Conservation (phyloP, 169 alveolate genomes). For the Eimeria sp. region DNA sequence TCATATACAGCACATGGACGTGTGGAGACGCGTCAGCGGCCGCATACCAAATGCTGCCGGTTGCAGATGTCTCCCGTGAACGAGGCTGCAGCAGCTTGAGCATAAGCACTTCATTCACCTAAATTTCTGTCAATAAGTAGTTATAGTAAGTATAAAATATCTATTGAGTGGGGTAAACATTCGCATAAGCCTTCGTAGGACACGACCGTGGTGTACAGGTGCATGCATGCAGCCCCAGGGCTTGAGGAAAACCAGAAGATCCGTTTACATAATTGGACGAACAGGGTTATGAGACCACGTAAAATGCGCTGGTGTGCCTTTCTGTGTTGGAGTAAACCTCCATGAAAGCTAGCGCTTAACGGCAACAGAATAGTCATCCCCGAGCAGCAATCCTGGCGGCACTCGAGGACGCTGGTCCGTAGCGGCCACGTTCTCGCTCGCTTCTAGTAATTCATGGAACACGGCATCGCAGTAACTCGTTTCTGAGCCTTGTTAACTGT, state of each 20-base stretch:
- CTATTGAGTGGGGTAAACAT: neutral
- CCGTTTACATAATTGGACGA: neutral
- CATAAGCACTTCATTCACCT: no score
- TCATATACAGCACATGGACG: neutral
- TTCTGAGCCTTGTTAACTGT: neutral
- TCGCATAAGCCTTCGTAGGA: neutral
- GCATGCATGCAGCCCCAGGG: neutral
- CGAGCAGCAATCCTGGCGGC: neutral
- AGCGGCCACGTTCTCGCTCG: neutral
- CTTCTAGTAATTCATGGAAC: neutral
- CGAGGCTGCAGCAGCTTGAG: neutral
- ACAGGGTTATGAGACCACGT: neutral
- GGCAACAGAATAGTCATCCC: neutral
- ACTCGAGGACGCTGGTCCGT: neutral
- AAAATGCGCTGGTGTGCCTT: neutral
- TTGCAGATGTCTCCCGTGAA: neutral
- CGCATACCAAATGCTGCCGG: neutral
- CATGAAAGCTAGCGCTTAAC: neutral
- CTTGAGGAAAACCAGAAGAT: neutral
- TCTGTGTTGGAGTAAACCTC: neutral
- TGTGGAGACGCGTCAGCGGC: neutral
- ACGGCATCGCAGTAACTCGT: neutral
- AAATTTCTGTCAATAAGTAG: neutral
- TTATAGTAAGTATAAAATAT: neutral
- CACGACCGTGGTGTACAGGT: neutral